phyloP scores from a whole-genome alignment of 257 asterid genomes.

The Forsythia viridissima region DNA sequence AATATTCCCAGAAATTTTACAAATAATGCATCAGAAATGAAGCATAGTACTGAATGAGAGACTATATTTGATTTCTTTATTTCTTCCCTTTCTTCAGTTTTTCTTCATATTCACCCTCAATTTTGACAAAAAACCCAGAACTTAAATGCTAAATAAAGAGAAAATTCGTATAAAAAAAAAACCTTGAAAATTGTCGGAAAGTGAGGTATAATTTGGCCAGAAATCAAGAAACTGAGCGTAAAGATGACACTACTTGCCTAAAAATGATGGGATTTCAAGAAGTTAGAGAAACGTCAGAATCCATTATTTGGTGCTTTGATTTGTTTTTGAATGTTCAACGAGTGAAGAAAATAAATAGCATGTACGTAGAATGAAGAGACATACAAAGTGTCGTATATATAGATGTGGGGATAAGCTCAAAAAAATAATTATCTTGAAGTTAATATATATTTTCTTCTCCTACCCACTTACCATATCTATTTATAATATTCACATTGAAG shows the following conservation, averaged over 20 bases:
- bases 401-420: too few species aligned
- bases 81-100: neutral
- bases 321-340: neutral
- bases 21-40: neutral
- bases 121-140: constrained; percentile 21
- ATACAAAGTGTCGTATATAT: too few species aligned
- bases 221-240: constrained; percentile 25
- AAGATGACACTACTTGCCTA: constrained; percentile 41
- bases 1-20: neutral
- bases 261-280: constrained; percentile 36
- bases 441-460: too few species aligned
- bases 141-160: neutral
- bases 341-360: too few species aligned
- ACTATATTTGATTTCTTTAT: too few species aligned
- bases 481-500: too few species aligned
- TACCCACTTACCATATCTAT: too few species aligned
- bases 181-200: constrained; percentile 26
- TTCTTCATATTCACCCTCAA: neutral
- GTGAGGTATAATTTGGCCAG: constrained; percentile 25
- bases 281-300: constrained; percentile 31
- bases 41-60: constrained; percentile 8
- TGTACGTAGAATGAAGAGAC: too few species aligned
- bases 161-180: neutral
- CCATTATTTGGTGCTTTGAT: constrained; percentile 29
- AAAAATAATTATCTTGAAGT: too few species aligned